Conservation (phyloP, 139 green algal genomes). For the Mesostigma viride region DNA sequence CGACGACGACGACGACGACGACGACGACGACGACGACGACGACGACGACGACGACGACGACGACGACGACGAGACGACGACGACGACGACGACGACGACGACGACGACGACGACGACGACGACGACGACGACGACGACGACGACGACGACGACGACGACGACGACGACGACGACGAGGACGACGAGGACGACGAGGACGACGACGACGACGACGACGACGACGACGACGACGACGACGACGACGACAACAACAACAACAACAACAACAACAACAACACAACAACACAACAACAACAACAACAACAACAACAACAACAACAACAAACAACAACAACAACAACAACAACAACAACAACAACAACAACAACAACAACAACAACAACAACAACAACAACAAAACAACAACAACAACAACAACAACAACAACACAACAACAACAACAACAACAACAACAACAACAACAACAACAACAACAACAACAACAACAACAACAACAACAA, state of each 20-base stretch:
- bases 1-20: neutral
- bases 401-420: too few relatives aligned
- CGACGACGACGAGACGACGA: too few relatives aligned
- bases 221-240: neutral
- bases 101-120: neutral
- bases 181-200: neutral
- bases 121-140: neutral
- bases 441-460: neutral
- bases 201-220: neutral
- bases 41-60: neutral
- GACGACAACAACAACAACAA: neutral
- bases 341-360: neutral
- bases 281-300: too few relatives aligned
- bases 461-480: neutral
- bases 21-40: constrained; percentile 1
- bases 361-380: neutral
- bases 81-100: neutral
- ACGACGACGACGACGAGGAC: neutral
- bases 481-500: neutral
- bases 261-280: too few relatives aligned
- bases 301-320: too few relatives aligned
- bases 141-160: neutral
- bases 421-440: too few relatives aligned
- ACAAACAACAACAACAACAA: too few relatives aligned
- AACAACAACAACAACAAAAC: too few relatives aligned